phyloP scores from a whole-genome alignment of 805 yeast genomes.

The Candida germanica region DNA sequence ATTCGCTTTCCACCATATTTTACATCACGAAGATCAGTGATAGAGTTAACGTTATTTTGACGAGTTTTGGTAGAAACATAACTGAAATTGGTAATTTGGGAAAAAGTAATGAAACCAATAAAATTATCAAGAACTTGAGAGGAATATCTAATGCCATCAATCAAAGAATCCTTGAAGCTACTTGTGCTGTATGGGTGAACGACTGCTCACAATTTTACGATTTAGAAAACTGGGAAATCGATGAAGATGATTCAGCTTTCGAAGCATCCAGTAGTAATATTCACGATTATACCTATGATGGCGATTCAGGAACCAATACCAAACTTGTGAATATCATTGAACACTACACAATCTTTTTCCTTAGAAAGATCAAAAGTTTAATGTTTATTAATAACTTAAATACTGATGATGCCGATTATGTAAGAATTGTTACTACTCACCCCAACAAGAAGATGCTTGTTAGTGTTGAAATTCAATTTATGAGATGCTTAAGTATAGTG shows the following conservation, averaged over 20 bases:
- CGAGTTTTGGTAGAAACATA: slow-evolving; percentile 28
- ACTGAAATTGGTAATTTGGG: slow-evolving; percentile 32
- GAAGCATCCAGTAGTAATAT: not conserved
- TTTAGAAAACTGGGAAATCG: slow-evolving; percentile 40
- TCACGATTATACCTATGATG: slow-evolving; percentile 1
- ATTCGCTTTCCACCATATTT: slow-evolving; percentile 39
- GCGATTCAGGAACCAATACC: slow-evolving; percentile 23
- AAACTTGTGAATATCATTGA: slow-evolving; percentile 34
- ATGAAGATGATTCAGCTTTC: slow-evolving; percentile 9
- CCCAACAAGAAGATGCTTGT: slow-evolving; percentile 41
- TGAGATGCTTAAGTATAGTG: slow-evolving; percentile 40
- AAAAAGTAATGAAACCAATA: slow-evolving; percentile 35
- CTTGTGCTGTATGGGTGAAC: slow-evolving; percentile 44
- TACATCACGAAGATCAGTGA: slow-evolving; percentile 28
- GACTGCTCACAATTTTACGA: slow-evolving; percentile 45
- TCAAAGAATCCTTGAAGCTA: slow-evolving; percentile 39
- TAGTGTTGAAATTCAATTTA: slow-evolving; percentile 43
- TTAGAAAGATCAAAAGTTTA: slow-evolving; percentile 27
- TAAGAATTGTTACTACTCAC: slow-evolving; percentile 32
- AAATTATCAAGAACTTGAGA: slow-evolving; percentile 31
- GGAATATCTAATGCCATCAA: slow-evolving; percentile 29
- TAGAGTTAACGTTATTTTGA: slow-evolving; percentile 26
- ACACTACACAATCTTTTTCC: slow-evolving; percentile 33
- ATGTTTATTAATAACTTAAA: slow-evolving; percentile 19
- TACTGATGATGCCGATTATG: slow-evolving; percentile 14